These are phyloP conservation scores for Sisymbrium irio DNA, from an alignment of 345 rosid genomes.

Conservation along the genomic window DNA sequence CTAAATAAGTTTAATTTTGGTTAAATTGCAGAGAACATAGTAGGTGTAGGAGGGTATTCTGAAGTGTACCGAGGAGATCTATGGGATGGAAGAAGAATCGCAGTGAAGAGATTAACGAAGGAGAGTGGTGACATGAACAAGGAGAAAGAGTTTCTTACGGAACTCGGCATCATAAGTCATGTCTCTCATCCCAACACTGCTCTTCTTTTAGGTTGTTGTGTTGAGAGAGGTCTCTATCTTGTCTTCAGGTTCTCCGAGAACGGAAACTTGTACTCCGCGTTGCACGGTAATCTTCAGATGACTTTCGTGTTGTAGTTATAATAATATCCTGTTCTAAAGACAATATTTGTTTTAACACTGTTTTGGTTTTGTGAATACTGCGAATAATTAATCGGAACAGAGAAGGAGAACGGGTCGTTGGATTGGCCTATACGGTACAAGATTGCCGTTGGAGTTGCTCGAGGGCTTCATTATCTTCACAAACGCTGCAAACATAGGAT, in stretches of 20 bases:
- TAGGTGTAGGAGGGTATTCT: slow-evolving; percentile 85
- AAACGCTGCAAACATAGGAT: slow-evolving; percentile 82
- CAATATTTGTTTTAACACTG: not conserved
- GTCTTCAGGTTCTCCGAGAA: slow-evolving; percentile 77
- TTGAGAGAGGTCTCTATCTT: slow-evolving; percentile 83
- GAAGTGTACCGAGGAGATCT: slow-evolving; percentile 91
- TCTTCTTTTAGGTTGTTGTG: slow-evolving; percentile 73
- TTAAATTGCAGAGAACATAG: slow-evolving; percentile 54
- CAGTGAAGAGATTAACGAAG: slow-evolving; percentile 79
- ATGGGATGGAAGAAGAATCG: slow-evolving; percentile 63
- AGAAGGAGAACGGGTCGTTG: slow-evolving; percentile 29
- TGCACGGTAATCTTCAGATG: slow-evolving; percentile 54
- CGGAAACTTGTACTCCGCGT: slow-evolving; percentile 69
- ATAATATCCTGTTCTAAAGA: not conserved
- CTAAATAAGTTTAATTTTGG: not conserved
- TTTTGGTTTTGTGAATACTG: not conserved
- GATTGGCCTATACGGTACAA: slow-evolving; percentile 74
- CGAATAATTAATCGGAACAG: not conserved
- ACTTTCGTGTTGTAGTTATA: not conserved
- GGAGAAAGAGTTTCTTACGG: slow-evolving; percentile 83
- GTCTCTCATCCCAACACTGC: slow-evolving; percentile 87
- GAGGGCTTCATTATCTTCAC: slow-evolving; percentile 89
- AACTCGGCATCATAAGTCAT: slow-evolving; percentile 79
- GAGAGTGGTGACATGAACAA: slow-evolving; percentile 72
- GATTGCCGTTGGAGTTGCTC: slow-evolving; percentile 73